A percentile compares a stretch with the other conserved stretches of the same genome.
phyloP scores from a whole-genome alignment of 768 basidiomycete genomes.

The Baorangia bicolor region DNA sequence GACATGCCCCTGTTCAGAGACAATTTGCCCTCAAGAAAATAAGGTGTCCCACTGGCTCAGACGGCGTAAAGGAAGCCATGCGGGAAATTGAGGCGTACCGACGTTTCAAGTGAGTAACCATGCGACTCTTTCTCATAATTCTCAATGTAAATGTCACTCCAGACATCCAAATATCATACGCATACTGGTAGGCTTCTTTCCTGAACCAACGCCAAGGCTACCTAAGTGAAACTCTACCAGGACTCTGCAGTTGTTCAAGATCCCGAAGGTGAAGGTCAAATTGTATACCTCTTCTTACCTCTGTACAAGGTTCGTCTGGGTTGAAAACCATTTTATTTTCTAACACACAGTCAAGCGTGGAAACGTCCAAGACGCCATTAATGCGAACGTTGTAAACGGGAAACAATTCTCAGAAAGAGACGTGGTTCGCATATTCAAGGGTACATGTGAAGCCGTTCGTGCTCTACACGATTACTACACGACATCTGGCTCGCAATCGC shows the following conservation, averaged over 20 bases:
- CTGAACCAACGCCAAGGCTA: neutral
- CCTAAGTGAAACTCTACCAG: conserved; percentile 36
- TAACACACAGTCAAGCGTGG: conserved; percentile 58
- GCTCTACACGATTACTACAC: conserved; percentile 92
- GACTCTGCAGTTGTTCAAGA: conserved; percentile 96
- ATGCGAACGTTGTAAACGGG: conserved; percentile 77
- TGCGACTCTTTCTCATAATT: neutral
- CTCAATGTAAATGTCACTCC: neutral
- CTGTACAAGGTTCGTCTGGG: conserved; percentile 70
- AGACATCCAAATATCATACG: conserved; percentile 98
- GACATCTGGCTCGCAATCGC: conserved; percentile 29
- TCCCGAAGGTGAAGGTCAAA: conserved; percentile 87
- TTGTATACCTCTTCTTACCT: conserved; percentile 95
- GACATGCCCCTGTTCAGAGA: conserved; percentile 44
- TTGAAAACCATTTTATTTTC: neutral
- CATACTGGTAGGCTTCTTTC: conserved; percentile 58
- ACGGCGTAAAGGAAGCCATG: conserved; percentile 88
- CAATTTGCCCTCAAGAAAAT: conserved; percentile 98
- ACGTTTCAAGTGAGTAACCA: conserved; percentile 75
- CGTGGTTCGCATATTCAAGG: conserved; percentile 87
- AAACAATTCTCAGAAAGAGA: conserved; percentile 85
- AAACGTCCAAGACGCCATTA: conserved; percentile 94
- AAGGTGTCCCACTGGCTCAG: conserved; percentile 83
- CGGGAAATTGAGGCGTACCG: conserved; percentile 90
- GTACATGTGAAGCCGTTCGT: conserved; percentile 89